Evolutionary conservation across 176 grass and related monocot species (phyloP), one percentile per base, ranked within the genome.

Genomic region (Saccharum spontaneum): DNA sequence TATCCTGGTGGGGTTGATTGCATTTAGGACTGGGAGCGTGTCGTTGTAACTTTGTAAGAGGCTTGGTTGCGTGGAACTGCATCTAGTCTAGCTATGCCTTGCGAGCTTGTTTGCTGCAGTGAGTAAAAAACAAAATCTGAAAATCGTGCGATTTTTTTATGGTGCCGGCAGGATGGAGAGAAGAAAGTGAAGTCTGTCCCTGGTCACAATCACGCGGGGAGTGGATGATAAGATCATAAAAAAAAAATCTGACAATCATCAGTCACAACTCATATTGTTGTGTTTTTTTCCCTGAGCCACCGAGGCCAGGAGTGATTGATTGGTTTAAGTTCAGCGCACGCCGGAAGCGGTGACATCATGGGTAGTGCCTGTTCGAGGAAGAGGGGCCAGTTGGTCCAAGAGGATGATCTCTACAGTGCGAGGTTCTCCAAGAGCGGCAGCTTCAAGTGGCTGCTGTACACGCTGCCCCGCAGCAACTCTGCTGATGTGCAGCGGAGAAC

Each of bases 351-450:
- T 43, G 48, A 67, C 31, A 7, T 57, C 85, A 99, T 99, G 97
- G 97, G 97, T 54, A 91, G 91, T 67, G 91, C 88, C 75, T 99
- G 97, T 82, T 99, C 97, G 2, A 94, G 97, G 89, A 99, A 90
- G 78, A 96, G 91, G 77, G 76, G 84, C 66, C 91, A 94, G 6
- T 54, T 87, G 34, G 65, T 84, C 37, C 76, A 92, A 8, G 94
- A 90, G 71, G 86, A 85, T 14, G 88, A 86, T 15, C 74, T 86
- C 20, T 84, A 89, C 75, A 90, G 87, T 14, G 88, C 80, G 15
- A 96, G 88, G 84, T 99, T 90, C 90, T 94, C 88, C 38, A 94
- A 96, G 86, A 99, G 92, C 59, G 89, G 94, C 50, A 96, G 93
- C 77, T 89, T 94, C 76, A 99, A 96, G 71, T 99, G 97, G 93